Evolutionary conservation across 306 rosid genomes (phyloP), one percentile per base, ranked within the genome.

Genomic region (Lithocarpus polystachyus): DNA sequence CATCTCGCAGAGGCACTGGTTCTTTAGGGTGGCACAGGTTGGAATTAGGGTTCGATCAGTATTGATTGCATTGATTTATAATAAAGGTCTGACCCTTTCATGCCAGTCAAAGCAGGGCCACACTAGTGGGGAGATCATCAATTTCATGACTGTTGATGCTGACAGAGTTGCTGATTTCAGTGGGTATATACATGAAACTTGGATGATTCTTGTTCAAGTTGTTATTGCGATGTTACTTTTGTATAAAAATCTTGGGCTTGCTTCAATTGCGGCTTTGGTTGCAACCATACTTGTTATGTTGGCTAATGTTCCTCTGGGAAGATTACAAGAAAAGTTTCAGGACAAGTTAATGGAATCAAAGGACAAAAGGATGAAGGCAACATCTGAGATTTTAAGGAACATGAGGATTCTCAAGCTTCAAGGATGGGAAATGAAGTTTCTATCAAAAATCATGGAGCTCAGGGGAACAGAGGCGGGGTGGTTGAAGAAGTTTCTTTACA

Each of bases 391-490:
- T 61, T 79, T 90, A 22, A 90, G 88, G 80, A 88, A 83, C 86
- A 87, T 90, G 91, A 82, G 83, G 76, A 87, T 90, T 73, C 89
- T 90, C 67, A 88, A 90, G 72, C 82, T 90, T n/a, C 89, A 88
- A 75, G 92, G 87, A 73, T 90, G 94, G 94, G 92, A 88, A 71
- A 88, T 85, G 89, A 90, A 85, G 86, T 90, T 90, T 68, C 70
- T 83, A 33, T 79, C 88, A 0, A 88, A 75, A 72, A 75, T 88
- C 73, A 75, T 60, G 4, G 83, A 79, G 56, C 80, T 84, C 7
- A 85, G 94, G 79, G 69, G 76, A 20, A 51, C 59, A 0, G 92
- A 90, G 72, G 60, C 77, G 56, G 79, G 86, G 1, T 90, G 89
- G 88, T 72, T 90, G 76, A 87, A 26, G 37, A 88, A 67, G 64